Percentiles rank a stretch among this genome's conserved stretches.
These are phyloP conservation scores for Chrysoporthe deuterocubensis DNA, from an alignment of 2,329 filamentous ascomycete genomes.

Conservation along the genomic window DNA sequence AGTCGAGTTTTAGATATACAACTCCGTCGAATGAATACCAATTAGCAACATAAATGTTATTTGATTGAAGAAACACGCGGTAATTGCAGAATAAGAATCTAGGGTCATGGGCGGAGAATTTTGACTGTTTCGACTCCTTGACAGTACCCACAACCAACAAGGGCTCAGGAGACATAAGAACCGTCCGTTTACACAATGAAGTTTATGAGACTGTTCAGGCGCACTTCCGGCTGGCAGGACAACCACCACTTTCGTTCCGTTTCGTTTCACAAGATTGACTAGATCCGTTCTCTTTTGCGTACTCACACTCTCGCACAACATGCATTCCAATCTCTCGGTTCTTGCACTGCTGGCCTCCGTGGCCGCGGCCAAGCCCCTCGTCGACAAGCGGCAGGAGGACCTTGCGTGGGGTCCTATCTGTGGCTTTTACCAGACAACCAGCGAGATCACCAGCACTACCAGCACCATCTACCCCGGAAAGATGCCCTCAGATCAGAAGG, in stretches of 20 bases:
- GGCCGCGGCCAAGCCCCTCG: constrained; percentile 19
- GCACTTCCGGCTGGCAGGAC: neutral
- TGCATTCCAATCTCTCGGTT: constrained; percentile 15
- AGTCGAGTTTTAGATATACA: neutral
- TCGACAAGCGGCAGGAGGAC: constrained; percentile 28
- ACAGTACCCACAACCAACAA: neutral
- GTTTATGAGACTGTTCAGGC: neutral
- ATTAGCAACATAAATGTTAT: neutral
- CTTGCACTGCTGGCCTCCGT: constrained; percentile 21
- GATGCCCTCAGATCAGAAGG: constrained; percentile 33
- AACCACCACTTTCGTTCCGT: neutral
- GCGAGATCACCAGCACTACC: constrained; percentile 31
- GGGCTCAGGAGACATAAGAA: neutral
- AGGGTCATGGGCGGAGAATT: neutral
- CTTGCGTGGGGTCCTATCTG: constrained; percentile 33
- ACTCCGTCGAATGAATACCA: neutral
- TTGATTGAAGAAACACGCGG: neutral
- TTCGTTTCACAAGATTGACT: neutral
- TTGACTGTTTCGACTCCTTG: neutral
- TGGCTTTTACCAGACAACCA: constrained; percentile 32
- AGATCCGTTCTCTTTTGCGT: neutral
- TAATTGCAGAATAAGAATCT: neutral
- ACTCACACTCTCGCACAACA: neutral
- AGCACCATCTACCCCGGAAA: constrained; percentile 36
- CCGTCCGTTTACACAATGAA: neutral